Evolutionary conservation across 768 basidiomycete genomes (phyloP), one percentile per base, ranked within the genome.

Genomic region (Lanmaoa pseudosensibilis): DNA sequence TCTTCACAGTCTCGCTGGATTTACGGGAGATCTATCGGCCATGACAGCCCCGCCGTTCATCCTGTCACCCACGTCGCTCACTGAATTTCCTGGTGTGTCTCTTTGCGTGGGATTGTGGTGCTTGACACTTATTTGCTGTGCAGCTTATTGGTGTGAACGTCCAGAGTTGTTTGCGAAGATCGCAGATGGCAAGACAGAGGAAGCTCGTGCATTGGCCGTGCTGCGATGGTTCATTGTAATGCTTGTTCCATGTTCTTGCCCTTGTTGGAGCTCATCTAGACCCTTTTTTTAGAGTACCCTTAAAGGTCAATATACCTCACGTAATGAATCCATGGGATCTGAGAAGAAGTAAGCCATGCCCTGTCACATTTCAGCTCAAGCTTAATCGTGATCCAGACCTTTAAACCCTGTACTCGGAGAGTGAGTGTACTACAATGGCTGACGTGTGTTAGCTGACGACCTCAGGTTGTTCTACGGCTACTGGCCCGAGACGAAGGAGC

Each of bases 101-200:
- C 34, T 37, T 54, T 53, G 39, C 48, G 5, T 39, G 5, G 18
- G 13, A 38, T 44, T 41, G 15, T 9, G 30, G n/a, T 34, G 18
- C 2, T 43, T 6, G 57, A 36, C 12, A 23, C 57, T 56, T 16
- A 70, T 51, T 19, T 39, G 18, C 47, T 25, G n/a, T 40, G 23
- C 60, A 92, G 94, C 94, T 0, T 97, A 98, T 74, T 98, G 96
- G 96, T 92, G 94, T 68, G 96, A 98, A 71, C 90, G 91, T 49
- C 94, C 94, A 27, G 87, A 87, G 52, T 77, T 94, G 52, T 98
- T 99, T 67, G 85, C 94, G 4, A 84, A 84, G 21, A 98, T 98
- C 69, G 84, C 87, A 19, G 85, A 87, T 62, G 92, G 86, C 5
- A 79, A 78, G 68, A 83, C 82, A 13, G 82, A 85, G 32, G 87